Conservation (phyloP, 2,329 filamentous ascomycete genomes). For the Pseudocercospora fijiensis region DNA sequence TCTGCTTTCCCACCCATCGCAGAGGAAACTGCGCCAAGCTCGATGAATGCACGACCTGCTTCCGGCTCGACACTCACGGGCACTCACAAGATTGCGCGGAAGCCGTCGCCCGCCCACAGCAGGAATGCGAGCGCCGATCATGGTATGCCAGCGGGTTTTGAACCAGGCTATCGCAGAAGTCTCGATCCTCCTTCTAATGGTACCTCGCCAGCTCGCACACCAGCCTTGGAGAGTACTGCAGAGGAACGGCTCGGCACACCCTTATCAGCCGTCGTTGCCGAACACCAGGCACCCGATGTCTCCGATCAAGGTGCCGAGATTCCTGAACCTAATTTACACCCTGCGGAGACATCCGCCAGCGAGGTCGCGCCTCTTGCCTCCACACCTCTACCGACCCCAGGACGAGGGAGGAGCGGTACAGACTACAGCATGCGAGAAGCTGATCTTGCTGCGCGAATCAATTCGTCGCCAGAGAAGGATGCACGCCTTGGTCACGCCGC, state of each 20-base stretch:
- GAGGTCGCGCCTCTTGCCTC: constrained; percentile 12
- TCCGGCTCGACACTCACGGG: constrained; percentile 38
- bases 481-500: constrained; percentile 27
- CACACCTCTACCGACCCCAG: constrained; percentile 21
- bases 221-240: constrained; percentile 49
- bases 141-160: constrained; percentile 39
- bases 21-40: constrained; percentile 49
- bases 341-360: constrained; percentile 25
- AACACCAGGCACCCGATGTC: constrained; percentile 27
- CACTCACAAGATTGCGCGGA: constrained; percentile 37
- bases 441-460: constrained; percentile 34
- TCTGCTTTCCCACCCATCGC: constrained; percentile 55
- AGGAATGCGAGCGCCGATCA: constrained; percentile 43
- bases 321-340: constrained; percentile 24
- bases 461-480: constrained; percentile 23
- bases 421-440: constrained; percentile 38
- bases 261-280: constrained; percentile 30
- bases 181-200: constrained; percentile 58
- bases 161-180: constrained; percentile 57
- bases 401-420: constrained; percentile 33
- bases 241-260: constrained; percentile 30
- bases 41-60: constrained; percentile 37
- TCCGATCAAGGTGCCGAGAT: constrained; percentile 30
- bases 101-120: constrained; percentile 42
- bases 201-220: constrained; percentile 62